Base-by-base conservation (phyloP, 1,284 basidiomycete genomes). In the Pholiota adiposa region DNA sequence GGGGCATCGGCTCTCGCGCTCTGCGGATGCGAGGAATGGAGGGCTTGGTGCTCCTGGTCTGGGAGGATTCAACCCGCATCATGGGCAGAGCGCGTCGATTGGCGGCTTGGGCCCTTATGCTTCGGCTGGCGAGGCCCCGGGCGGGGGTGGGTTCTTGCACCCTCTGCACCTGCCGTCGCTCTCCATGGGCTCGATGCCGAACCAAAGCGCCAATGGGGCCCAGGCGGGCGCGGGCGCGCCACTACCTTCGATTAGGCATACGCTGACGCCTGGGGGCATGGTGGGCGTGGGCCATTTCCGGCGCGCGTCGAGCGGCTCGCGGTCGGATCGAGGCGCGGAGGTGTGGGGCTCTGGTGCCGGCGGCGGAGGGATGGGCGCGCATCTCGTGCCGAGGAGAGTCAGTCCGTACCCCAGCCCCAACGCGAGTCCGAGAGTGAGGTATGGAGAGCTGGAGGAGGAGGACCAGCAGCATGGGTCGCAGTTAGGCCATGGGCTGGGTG, bases 391-490 rank as follows among this genome's bases (percentile, higher is more conserved):
- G 60, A 41, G 71, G 51, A 33, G 83, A 1, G 69, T 80, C 9
- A 82, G 77, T 46, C 86, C 86, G 2, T 87, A 87, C 64, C 84
- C 85, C 0, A 82, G 79, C 54, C 86, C 86, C 25, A 79, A 81
- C 54, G 83, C 80, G n/a, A 84, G 82, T 62, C 79, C 76, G n/a
- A 63, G 72, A 18, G 70, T 69, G 4, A 56, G 69, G 19, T 69
- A 73, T 57, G 63, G 69, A 31, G 76, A 78, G 48, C 64, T 75
- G 29, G 64, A 66, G 50, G 66, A 61, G 19, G 49, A 52, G n/a
- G 54, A 53, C 23, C 50, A 58, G 36, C 64, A 59, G 27, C 36
- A 57, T 49, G 53, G 56, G 18, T 6, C 60, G 29, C 29, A 31
- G 4, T 11, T 11, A 31, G 5, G 11, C 5, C 58, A 57, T 3